Conservation (phyloP, 2,329 filamentous ascomycete genomes). For the Claviceps quebecensis region DNA sequence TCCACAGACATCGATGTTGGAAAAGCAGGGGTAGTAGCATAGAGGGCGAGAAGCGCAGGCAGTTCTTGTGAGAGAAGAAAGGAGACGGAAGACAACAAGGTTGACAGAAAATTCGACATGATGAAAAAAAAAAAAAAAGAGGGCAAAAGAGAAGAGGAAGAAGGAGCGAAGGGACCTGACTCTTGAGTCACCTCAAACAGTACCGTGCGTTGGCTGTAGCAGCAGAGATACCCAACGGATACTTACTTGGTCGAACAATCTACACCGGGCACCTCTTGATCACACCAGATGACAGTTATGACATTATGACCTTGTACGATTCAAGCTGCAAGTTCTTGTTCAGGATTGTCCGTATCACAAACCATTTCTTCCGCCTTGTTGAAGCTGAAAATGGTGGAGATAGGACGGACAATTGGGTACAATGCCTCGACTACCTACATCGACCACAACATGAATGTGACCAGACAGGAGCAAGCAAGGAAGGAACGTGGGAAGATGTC, state of each 20-base stretch:
- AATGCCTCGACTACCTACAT: too few species aligned
- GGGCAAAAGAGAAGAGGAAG: background rate
- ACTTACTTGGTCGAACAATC: background rate
- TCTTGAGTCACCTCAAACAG: background rate
- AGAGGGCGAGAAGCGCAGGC: background rate
- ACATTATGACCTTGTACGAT: background rate
- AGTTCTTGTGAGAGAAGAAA: background rate
- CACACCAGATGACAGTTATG: background rate
- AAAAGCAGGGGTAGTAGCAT: background rate
- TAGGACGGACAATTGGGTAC: too few species aligned
- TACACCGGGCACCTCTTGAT: background rate
- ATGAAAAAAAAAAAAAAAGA: background rate
- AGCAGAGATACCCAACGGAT: background rate
- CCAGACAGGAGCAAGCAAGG: too few species aligned
- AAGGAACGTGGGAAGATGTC: too few species aligned
- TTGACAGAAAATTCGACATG: too few species aligned
- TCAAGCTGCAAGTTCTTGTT: too few species aligned
- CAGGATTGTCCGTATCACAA: too few species aligned
- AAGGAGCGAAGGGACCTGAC: background rate
- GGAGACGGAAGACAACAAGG: background rate
- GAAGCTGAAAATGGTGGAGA: too few species aligned
- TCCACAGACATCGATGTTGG: background rate
- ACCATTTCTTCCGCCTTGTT: too few species aligned
- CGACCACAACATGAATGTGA: too few species aligned
- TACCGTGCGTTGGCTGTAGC: background rate